phyloP scores from a whole-genome alignment of 2,329 filamentous ascomycete genomes.

The Aspergillus caelatus region DNA sequence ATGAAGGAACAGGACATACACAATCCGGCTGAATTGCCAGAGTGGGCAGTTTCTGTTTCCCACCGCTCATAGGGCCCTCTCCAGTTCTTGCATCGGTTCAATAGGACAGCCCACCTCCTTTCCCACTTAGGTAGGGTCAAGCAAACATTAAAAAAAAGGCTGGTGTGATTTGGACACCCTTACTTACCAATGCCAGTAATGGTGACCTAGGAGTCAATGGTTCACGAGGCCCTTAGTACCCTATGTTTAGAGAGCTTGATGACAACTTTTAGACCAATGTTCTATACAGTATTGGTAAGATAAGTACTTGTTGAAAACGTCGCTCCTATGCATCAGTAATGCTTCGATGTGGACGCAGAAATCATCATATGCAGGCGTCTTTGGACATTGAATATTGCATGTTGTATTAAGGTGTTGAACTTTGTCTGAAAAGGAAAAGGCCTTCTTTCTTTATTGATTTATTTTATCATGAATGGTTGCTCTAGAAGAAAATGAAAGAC shows the following conservation, averaged over 20 bases:
- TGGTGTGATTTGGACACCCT: too few relatives aligned
- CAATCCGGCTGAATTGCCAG: neutral
- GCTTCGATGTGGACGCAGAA: too few relatives aligned
- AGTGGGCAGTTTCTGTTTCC: neutral
- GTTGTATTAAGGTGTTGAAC: neutral
- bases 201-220: too few relatives aligned
- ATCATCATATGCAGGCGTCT: too few relatives aligned
- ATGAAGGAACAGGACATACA: neutral
- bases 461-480: slow-evolving; percentile 28
- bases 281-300: too few relatives aligned
- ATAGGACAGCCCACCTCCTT: neutral
- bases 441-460: slow-evolving; percentile 5
- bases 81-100: neutral
- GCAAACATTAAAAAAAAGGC: neutral
- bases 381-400: too few relatives aligned
- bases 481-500: slow-evolving; percentile 34
- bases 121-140: neutral
- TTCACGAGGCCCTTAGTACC: too few relatives aligned
- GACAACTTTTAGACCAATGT: too few relatives aligned
- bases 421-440: neutral
- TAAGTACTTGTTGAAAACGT: too few relatives aligned
- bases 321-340: too few relatives aligned
- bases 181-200: too few relatives aligned
- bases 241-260: too few relatives aligned
- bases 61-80: neutral